phyloP scores from a whole-genome alignment of 176 grass and related monocot genomes.

The Carex parvula region DNA sequence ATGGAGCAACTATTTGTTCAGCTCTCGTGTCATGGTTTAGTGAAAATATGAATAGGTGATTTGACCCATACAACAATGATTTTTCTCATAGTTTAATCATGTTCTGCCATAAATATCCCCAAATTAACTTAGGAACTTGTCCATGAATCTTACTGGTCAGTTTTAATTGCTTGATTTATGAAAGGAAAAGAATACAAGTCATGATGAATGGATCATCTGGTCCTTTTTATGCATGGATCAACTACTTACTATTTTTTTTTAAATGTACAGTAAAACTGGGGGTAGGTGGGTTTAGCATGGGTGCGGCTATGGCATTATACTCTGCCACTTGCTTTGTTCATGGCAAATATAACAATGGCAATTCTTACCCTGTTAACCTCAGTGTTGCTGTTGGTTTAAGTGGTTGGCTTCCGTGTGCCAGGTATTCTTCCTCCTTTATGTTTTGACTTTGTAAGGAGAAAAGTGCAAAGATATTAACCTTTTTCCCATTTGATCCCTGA shows the following conservation, averaged over 20 bases:
- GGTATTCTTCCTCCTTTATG: conserved; percentile 36
- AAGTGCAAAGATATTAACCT: background rate
- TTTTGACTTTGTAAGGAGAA: background rate
- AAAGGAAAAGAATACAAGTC: background rate
- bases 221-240: background rate
- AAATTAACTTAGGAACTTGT: background rate
- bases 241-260: conserved; percentile 11
- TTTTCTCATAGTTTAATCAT: background rate
- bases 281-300: conserved; percentile 97
- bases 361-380: conserved; percentile 74
- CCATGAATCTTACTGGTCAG: background rate
- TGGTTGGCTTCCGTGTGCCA: conserved; percentile 91
- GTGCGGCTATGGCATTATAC: conserved; percentile 79
- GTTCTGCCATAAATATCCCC: background rate
- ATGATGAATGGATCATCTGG: background rate
- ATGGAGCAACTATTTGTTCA: background rate
- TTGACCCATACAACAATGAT: background rate
- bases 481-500: background rate
- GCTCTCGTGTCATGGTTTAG: background rate
- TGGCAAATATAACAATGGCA: conserved; percentile 93
- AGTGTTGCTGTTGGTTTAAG: conserved; percentile 75
- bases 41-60: background rate
- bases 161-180: background rate
- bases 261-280: conserved; percentile 76
- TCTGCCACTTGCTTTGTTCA: conserved; percentile 83